phyloP scores from a whole-genome alignment of 1,139 yeast genomes.

The Wickerhamomyces sp. region DNA sequence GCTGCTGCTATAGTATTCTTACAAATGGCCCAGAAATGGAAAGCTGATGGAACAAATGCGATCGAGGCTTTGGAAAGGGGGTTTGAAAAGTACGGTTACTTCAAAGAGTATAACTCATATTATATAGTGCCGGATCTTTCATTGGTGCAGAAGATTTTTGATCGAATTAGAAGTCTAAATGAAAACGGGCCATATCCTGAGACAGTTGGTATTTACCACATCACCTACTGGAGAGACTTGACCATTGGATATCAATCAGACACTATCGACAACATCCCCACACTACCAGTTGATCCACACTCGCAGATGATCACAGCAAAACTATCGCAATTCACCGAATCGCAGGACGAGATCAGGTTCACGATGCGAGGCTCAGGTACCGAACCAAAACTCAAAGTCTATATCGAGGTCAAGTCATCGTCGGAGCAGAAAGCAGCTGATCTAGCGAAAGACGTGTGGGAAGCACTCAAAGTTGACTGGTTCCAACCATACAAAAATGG shows the following conservation, averaged over 20 bases:
- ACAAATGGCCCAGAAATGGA: slow-evolving; percentile 58
- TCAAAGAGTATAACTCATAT: slow-evolving; percentile 84
- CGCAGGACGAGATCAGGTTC: slow-evolving; percentile 49
- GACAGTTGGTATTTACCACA: slow-evolving; percentile 37
- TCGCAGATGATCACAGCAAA: slow-evolving; percentile 86
- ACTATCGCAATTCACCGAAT: slow-evolving; percentile 13
- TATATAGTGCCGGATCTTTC: slow-evolving; percentile 58
- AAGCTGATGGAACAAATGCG: slow-evolving; percentile 33
- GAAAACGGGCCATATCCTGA: slow-evolving; percentile 25
- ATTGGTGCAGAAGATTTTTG: slow-evolving; percentile 50
- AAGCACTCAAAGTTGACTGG: slow-evolving; percentile 50
- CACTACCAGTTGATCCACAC: slow-evolving; percentile 61
- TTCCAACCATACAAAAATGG: slow-evolving; percentile 47
- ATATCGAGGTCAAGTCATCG: slow-evolving; percentile 69
- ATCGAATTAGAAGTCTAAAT: slow-evolving; percentile 35
- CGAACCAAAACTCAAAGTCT: slow-evolving; percentile 90
- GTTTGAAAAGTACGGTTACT: slow-evolving; percentile 67
- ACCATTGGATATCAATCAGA: slow-evolving; percentile 77
- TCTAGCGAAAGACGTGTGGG: slow-evolving; percentile 70
- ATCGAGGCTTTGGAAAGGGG: slow-evolving; percentile 48
- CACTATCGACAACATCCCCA: slow-evolving; percentile 54
- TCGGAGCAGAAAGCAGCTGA: slow-evolving; percentile 41
- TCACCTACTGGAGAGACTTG: slow-evolving; percentile 74
- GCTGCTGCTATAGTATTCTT: slow-evolving; percentile 77
- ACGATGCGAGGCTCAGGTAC: slow-evolving; percentile 96